Evolutionary conservation across 1,139 yeast genomes (phyloP), one percentile per base, ranked within the genome.

Genomic region (Kluyveromyces sp.): DNA sequence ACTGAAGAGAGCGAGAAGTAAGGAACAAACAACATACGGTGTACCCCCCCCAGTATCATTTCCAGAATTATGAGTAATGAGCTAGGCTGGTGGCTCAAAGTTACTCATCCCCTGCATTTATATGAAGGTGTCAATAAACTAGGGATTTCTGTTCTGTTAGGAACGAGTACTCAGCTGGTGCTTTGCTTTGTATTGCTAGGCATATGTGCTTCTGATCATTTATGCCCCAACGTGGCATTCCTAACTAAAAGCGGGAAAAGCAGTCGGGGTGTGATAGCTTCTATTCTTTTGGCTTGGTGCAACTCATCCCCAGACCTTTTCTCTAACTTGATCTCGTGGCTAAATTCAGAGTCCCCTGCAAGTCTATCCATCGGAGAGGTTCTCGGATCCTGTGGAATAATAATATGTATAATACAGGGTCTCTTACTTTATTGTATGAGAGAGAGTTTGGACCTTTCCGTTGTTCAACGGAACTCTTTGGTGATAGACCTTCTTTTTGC

Each of bases 221-320:
- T 63, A 7, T 63, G 67, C 43, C 64, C 65, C 4, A 60, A 58
- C 45, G 66, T 63, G 7, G 63, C 65, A 8, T 48, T 49, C 31
- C 45, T 63, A 10, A 51, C 65, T 5, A 61, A 58, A 30, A 54
- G 49, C 32, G 45, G 51, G 7, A 48, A 60, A 25, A 40, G 33
- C 15, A 30, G 46, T 27, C 43, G 37, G 2, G 64, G 64, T 6
- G 52, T 58, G 2, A 39, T 64, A 25, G 55, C 62, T 50, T 65
- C 67, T 2, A 56, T 64, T n/a, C 66, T 89, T 41, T 69, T 92
- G 48, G 95, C 98, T 0, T 75, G 92, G 61, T 97, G 97, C 4
- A 92, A 92, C 61, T 94, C 96, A 5, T 77, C 96, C 0, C 96
- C 97, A 0, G 98, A 92, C 65, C 78, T 92, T 2, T 75, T 90